phyloP scores from a whole-genome alignment of 768 basidiomycete genomes.

The Sutorius australiensis region DNA sequence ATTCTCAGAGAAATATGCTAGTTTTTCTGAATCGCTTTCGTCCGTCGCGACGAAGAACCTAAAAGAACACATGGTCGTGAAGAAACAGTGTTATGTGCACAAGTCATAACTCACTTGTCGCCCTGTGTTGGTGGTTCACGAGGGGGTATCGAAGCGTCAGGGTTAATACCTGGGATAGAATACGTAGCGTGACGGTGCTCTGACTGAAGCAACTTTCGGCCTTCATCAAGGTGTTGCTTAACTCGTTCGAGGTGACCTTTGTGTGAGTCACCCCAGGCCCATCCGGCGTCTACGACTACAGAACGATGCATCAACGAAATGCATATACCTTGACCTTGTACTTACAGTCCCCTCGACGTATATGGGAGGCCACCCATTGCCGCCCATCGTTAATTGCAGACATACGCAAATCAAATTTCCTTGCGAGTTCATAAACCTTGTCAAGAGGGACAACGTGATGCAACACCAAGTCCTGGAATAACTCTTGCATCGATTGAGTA shows the following conservation, averaged over 20 bases:
- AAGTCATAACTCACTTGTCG: slow-evolving; percentile 13
- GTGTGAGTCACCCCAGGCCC: slow-evolving; percentile 32
- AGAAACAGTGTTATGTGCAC: neutral
- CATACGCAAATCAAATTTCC: slow-evolving; percentile 21
- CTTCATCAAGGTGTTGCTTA: slow-evolving; percentile 27
- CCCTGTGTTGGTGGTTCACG: slow-evolving; percentile 15
- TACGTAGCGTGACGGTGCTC: slow-evolving; percentile 13
- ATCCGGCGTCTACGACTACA: slow-evolving; percentile 27
- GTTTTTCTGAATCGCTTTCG: slow-evolving; percentile 32
- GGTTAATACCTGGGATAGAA: slow-evolving; percentile 14
- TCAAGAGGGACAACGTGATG: slow-evolving; percentile 25
- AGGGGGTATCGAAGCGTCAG: slow-evolving; percentile 8
- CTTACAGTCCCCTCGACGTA: slow-evolving; percentile 40
- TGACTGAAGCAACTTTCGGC: slow-evolving; percentile 26
- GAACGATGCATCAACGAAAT: neutral
- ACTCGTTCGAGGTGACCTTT: slow-evolving; percentile 34
- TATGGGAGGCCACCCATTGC: slow-evolving; percentile 37
- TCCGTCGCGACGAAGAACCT: slow-evolving; percentile 37
- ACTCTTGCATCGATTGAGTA: slow-evolving; percentile 13
- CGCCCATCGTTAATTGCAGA: slow-evolving; percentile 25
- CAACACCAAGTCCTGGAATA: slow-evolving; percentile 22
- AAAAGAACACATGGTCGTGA: neutral
- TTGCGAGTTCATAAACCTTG: slow-evolving; percentile 23
- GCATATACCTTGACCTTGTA: neutral
- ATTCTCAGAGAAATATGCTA: slow-evolving; percentile 28